Evolutionary conservation across 2,329 filamentous ascomycete genomes (phyloP).

Genomic region (Aspergillus thermomutatus): DNA sequence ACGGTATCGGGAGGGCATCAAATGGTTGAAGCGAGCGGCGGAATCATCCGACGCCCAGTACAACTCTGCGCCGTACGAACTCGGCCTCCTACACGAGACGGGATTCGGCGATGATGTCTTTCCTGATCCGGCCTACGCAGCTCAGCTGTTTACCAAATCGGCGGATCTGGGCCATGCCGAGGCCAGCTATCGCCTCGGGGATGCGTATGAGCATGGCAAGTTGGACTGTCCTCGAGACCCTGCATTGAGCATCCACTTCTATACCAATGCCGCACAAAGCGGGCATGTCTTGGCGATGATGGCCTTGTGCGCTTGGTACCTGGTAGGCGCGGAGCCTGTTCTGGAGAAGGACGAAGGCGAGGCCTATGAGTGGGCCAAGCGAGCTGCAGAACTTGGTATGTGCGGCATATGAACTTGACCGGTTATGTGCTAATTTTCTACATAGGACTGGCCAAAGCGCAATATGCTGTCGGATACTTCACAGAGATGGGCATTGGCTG

Average conservation of each 20-base stretch:
- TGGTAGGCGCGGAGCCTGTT: constrained; percentile 88
- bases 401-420: constrained; percentile 14
- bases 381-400: constrained; percentile 81
- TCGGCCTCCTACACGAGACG: constrained; percentile 82
- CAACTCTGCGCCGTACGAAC: constrained; percentile 86
- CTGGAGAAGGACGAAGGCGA: constrained; percentile 94
- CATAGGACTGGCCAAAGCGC: constrained; percentile 59
- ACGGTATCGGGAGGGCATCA: constrained; percentile 84
- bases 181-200: constrained; percentile 84
- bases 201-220: constrained; percentile 91
- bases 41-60: constrained; percentile 90
- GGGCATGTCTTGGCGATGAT: constrained; percentile 91
- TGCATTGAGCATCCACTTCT: constrained; percentile 93
- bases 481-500: constrained; percentile 98
- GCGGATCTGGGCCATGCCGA: constrained; percentile 87
- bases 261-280: constrained; percentile 83
- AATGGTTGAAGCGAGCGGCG: constrained; percentile 91
- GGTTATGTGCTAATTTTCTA: neutral
- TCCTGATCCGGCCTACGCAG: constrained; percentile 83
- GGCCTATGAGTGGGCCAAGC: constrained; percentile 91
- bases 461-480: constrained; percentile 95
- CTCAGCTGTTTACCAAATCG: constrained; percentile 89
- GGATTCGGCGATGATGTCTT: constrained; percentile 96
- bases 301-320: constrained; percentile 97
- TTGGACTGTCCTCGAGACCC: constrained; percentile 86